Evolutionary conservation across 805 yeast genomes (phyloP).

Genomic region (Metschnikowia corniflorae): DNA sequence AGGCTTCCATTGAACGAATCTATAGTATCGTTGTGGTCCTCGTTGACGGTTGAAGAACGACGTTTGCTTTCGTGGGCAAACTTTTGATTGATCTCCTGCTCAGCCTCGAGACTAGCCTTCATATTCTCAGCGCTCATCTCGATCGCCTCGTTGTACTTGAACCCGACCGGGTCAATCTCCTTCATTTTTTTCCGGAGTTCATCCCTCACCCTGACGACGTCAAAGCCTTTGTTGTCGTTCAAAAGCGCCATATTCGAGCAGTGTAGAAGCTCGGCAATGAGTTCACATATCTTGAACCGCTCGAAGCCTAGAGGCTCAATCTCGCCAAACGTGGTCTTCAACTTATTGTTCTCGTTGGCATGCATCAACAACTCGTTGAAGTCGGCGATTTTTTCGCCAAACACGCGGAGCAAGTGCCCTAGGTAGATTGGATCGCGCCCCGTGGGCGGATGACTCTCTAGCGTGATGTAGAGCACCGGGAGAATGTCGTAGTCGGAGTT

Average conservation of each 20-base stretch:
- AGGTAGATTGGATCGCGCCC: constrained; percentile 46
- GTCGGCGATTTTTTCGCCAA: constrained; percentile 34
- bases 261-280: constrained; percentile 44
- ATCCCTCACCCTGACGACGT: constrained; percentile 38
- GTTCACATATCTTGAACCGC: constrained; percentile 44
- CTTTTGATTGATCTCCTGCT: constrained; percentile 16
- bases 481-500: constrained; percentile 45
- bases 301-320: constrained; percentile 44
- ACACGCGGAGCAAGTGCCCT: constrained; percentile 41
- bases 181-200: constrained; percentile 38
- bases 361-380: constrained; percentile 36
- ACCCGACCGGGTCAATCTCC: constrained; percentile 41
- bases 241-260: constrained; percentile 46
- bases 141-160: constrained; percentile 43
- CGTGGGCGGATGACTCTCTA: constrained; percentile 46
- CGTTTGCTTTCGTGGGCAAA: constrained; percentile 16
- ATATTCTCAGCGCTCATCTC: constrained; percentile 27
- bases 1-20: constrained; percentile 33
- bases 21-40: constrained; percentile 30
- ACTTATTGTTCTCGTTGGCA: constrained; percentile 16
- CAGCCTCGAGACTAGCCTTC: constrained; percentile 17
- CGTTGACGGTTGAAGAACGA: constrained; percentile 11
- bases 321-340: constrained; percentile 27
- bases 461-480: constrained; percentile 42
- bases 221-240: constrained; percentile 43